These are phyloP conservation scores for Pochonia chlamydosporia DNA, from an alignment of 2,329 filamentous ascomycete genomes.

Conservation along the genomic window DNA sequence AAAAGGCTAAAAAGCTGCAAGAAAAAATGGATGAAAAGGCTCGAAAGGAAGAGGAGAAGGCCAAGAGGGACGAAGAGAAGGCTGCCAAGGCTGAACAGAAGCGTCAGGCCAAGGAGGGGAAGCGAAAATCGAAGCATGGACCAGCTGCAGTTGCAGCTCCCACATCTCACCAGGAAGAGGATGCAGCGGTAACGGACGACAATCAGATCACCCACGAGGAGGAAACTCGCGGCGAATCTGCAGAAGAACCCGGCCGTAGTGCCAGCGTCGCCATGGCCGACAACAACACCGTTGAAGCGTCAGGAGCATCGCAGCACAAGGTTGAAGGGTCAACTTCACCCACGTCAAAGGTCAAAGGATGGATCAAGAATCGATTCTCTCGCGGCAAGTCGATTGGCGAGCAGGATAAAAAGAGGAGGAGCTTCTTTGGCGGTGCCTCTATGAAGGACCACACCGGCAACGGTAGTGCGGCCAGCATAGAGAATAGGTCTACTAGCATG, in stretches of 20 bases:
- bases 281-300: constrained; percentile 5
- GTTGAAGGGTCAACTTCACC: constrained; percentile 21
- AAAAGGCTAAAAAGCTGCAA: constrained; percentile 20
- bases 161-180: neutral
- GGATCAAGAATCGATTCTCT: constrained; percentile 50
- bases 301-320: constrained; percentile 9
- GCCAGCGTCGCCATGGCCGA: neutral
- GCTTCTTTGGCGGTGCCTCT: constrained; percentile 47
- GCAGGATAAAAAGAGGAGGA: constrained; percentile 27
- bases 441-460: constrained; percentile 39
- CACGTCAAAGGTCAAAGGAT: constrained; percentile 41
- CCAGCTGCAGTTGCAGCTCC: constrained; percentile 8
- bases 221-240: constrained; percentile 3
- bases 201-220: constrained; percentile 7
- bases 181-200: constrained; percentile 9
- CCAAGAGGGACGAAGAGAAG: constrained; percentile 47
- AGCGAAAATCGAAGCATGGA: constrained; percentile 35
- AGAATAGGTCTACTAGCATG: constrained; percentile 36
- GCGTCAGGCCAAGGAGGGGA: constrained; percentile 32
- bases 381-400: constrained; percentile 35
- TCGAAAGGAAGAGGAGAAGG: constrained; percentile 23
- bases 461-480: constrained; percentile 38
- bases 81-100: constrained; percentile 49
- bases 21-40: constrained; percentile 12
- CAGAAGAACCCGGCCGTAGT: neutral